Evolutionary conservation across 2,329 filamentous ascomycete genomes (phyloP), one percentile per base, ranked within the genome.

Genomic region (Emericellopsis cladophorae): DNA sequence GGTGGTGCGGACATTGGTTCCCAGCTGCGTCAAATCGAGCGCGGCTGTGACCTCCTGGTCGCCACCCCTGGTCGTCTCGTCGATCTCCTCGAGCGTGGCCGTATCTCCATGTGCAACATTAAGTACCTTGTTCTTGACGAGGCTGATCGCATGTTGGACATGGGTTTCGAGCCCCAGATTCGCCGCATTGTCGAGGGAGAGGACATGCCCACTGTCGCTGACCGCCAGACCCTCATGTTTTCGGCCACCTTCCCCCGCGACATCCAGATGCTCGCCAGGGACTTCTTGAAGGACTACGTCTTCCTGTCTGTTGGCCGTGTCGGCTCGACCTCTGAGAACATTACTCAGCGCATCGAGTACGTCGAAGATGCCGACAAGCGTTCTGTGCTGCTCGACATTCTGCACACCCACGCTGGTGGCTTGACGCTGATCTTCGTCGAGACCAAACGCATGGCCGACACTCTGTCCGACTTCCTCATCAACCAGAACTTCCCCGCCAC

Each of bases 81-180:
- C 58, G 92, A 98, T 64, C 74, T 98, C 66, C 93, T 98, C 59
- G 92, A 96, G 75, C 87, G 92, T 74, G 92, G 92, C 58, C 87
- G 90, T 59, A 96, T 98, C 62, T 96, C 92, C 36, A 81, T 98
- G 42, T 79, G 81, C 65, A 95, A 95, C 76, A 98, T 98, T 76
- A 96, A 95, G 74, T 98, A 98, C 62, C 78, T 98, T 47, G 87
- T 98, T 54, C 85, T 98, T 42, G 92, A 98, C 55, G 92, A 98
- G 78, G 92, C 92, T 64, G 92, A 98, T 72, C 92, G 92, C 64
- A 98, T 98, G 92, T 76, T 98, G 75, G 92, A 98, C 76, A 98
- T 98, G 92, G 92, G 92, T 92, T 98, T 98, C 75, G 92, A 98
- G 74, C 92, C 92, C 56, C 92, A 98, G 70, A 98, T 98, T 60